These are phyloP conservation scores for Coriaria nepalensis DNA, from an alignment of 306 rosid species.

Conservation along the genomic window DNA sequence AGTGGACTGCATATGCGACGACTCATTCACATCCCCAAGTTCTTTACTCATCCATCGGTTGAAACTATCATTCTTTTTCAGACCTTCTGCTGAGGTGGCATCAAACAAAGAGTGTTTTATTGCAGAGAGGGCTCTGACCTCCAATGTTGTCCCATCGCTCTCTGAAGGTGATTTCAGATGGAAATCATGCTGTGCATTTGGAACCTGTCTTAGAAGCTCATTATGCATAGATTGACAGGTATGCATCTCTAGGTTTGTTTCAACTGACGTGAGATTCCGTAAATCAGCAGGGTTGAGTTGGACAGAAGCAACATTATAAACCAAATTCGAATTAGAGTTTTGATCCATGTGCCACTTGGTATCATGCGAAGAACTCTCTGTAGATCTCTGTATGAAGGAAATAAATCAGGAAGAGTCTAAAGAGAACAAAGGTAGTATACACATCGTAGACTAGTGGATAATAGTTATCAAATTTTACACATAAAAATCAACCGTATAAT, in stretches of 20 bases:
- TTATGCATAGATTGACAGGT: constrained; percentile 19
- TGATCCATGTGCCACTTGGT: constrained; percentile 31
- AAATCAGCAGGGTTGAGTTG: constrained; percentile 25
- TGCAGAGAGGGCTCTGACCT: constrained; percentile 29
- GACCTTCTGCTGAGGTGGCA: constrained; percentile 31
- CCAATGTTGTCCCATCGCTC: constrained; percentile 20
- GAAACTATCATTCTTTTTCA: constrained; percentile 74
- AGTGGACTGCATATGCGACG: constrained; percentile 32
- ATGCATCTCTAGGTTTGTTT: constrained; percentile 15
- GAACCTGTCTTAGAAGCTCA: constrained; percentile 21
- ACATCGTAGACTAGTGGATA: background rate
- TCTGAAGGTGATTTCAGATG: constrained; percentile 22
- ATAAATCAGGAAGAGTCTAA: constrained; percentile 9
- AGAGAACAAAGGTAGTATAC: constrained; percentile 6
- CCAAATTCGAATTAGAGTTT: constrained; percentile 16
- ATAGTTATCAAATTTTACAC: no score
- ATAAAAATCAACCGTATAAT: no score
- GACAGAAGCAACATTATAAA: constrained; percentile 20
- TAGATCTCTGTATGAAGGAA: constrained; percentile 32
- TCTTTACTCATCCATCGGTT: constrained; percentile 76
- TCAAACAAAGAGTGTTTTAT: constrained; percentile 30
- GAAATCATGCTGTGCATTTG: constrained; percentile 17
- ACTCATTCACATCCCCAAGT: constrained; percentile 65
- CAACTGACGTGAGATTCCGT: constrained; percentile 15
- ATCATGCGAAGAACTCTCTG: constrained; percentile 18